Conservation (phyloP, 768 basidiomycete genomes). For the Psilocybe cyanescens region DNA sequence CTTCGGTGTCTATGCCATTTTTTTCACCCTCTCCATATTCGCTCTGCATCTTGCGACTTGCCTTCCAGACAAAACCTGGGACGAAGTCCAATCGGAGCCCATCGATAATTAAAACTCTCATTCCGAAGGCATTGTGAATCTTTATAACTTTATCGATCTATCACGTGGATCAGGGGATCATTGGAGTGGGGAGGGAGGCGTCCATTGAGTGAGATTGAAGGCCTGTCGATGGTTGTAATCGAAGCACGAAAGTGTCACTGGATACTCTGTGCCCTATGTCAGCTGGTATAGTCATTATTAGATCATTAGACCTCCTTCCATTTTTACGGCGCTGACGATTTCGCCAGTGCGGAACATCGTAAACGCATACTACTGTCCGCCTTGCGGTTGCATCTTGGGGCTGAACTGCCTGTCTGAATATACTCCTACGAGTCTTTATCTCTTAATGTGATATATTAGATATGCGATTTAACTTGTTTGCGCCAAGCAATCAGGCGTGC, state of each 20-base stretch:
- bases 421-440: not conserved
- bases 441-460: not conserved
- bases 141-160: not conserved
- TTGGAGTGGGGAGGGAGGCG: not conserved
- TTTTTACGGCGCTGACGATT: not conserved
- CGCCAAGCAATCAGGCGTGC: not conserved
- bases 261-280: not conserved
- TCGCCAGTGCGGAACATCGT: not conserved
- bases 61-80: slow-evolving; percentile 43
- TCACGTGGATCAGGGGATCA: not conserved
- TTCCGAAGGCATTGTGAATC: not conserved
- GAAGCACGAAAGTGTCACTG: not conserved
- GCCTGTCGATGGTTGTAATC: not conserved
- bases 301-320: not conserved
- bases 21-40: slow-evolving; percentile 34
- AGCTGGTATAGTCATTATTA: slow-evolving; percentile 9
- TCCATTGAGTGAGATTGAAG: not conserved
- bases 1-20: slow-evolving; percentile 46
- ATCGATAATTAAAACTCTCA: not conserved
- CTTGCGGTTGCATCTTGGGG: no score
- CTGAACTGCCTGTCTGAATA: not conserved
- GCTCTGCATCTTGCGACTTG: slow-evolving; percentile 33
- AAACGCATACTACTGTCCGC: no score
- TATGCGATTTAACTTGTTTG: not conserved
- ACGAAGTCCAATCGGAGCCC: slow-evolving; percentile 20